These are phyloP conservation scores for Candida rishiriensis DNA, from an alignment of 805 yeast genomes.

Conservation along the genomic window DNA sequence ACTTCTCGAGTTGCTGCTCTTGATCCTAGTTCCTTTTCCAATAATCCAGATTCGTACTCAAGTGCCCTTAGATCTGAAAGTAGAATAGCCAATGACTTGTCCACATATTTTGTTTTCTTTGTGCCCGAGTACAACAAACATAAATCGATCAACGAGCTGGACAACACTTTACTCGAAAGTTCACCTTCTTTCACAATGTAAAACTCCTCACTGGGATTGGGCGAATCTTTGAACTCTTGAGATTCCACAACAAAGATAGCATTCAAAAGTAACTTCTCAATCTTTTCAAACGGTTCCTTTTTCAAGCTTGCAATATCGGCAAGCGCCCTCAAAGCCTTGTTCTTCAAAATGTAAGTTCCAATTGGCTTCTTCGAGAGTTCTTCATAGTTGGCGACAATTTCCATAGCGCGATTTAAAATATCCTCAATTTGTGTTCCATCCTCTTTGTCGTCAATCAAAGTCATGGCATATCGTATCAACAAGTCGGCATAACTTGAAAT, in stretches of 20 bases:
- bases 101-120: conserved; percentile 14
- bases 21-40: conserved; percentile 14
- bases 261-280: conserved; percentile 29
- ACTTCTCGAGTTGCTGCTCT: conserved; percentile 9
- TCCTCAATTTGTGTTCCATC: conserved; percentile 21
- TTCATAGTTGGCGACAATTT: conserved; percentile 28
- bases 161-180: conserved; percentile 18
- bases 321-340: conserved; percentile 32
- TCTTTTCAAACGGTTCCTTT: conserved; percentile 15
- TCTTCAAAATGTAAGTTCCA: conserved; percentile 27
- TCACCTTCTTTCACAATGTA: conserved; percentile 23
- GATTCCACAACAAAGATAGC: conserved; percentile 23
- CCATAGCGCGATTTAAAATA: conserved; percentile 27
- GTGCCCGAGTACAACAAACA: conserved; percentile 26
- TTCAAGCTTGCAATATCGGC: conserved; percentile 27
- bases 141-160: conserved; percentile 28
- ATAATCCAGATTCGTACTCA: conserved; percentile 21
- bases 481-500: conserved; percentile 34
- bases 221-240: conserved; percentile 18
- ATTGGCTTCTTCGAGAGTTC: conserved; percentile 13
- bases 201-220: conserved; percentile 6
- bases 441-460: conserved; percentile 22
- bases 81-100: conserved; percentile 32
- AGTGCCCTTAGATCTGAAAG: conserved; percentile 29
- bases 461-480: conserved; percentile 34